phyloP scores from a whole-genome alignment of 257 asterid genomes.

The Cynanchum wilfordii region DNA sequence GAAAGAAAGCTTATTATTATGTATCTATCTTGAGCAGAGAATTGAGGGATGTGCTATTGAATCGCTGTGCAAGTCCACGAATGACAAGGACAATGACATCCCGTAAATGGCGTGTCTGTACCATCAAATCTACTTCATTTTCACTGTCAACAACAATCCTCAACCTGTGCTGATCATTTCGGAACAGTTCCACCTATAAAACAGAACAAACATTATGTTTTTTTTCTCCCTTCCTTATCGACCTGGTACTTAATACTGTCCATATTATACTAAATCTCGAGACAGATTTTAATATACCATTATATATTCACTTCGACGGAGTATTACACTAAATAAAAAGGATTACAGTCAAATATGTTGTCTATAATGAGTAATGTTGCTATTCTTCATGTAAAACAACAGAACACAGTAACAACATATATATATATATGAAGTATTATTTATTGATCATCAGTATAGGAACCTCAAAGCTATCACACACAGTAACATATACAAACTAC shows the following conservation, averaged over 20 bases:
- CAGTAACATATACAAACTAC: neutral
- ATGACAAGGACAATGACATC: slow-evolving; percentile 87
- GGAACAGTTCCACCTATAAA: slow-evolving; percentile 76
- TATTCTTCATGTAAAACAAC: neutral
- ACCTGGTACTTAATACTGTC: too few relatives aligned
- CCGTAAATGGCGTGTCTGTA: slow-evolving; percentile 89
- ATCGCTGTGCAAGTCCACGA: slow-evolving; percentile 85
- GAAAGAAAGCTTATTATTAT: slow-evolving; percentile 10
- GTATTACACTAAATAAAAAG: too few relatives aligned
- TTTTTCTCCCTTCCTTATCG: too few relatives aligned
- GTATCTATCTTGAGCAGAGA: slow-evolving; percentile 85
- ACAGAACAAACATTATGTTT: neutral
- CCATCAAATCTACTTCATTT: slow-evolving; percentile 86
- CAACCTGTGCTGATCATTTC: slow-evolving; percentile 91
- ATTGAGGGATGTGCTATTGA: slow-evolving; percentile 92
- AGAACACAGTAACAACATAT: neutral
- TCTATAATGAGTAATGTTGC: neutral
- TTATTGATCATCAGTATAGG: neutral
- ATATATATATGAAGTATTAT: too few relatives aligned
- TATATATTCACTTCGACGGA: too few relatives aligned
- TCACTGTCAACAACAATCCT: slow-evolving; percentile 90
- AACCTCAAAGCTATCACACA: neutral
- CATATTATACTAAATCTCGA: too few relatives aligned
- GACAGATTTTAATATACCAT: too few relatives aligned
- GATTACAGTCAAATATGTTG: neutral